Conservation (phyloP, 495 filamentous ascomycete genomes). For the Penicillium lagena region DNA sequence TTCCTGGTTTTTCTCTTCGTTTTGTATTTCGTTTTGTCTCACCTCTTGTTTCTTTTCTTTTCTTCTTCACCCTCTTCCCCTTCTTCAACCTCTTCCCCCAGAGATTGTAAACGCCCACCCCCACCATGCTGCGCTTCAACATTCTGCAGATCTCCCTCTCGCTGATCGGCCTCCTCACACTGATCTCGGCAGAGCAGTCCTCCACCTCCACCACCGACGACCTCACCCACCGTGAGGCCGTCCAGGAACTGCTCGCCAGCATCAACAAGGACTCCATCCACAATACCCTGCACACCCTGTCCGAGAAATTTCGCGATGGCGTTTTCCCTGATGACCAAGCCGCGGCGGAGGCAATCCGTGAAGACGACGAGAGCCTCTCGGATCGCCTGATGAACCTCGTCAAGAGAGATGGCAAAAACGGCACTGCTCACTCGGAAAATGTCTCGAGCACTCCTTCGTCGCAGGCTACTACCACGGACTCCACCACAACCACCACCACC, state of each 20-base stretch:
- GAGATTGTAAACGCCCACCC: neutral
- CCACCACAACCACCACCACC: conserved; percentile 9
- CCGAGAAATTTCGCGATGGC: conserved; percentile 45
- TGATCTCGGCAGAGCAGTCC: conserved; percentile 12
- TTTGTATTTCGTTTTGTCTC: conserved; percentile 1
- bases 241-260: conserved; percentile 34
- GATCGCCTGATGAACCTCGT: conserved; percentile 36
- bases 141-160: conserved; percentile 15
- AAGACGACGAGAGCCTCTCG: conserved; percentile 33
- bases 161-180: conserved; percentile 11
- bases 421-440: conserved; percentile 10
- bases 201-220: conserved; percentile 3
- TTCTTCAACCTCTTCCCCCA: conserved; percentile 17
- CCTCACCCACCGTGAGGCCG: conserved; percentile 19
- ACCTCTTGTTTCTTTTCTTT: neutral
- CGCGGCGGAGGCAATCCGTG: conserved; percentile 41
- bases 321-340: conserved; percentile 40
- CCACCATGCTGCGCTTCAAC: conserved; percentile 18
- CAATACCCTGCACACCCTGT: conserved; percentile 41
- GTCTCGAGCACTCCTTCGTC: too few relatives aligned
- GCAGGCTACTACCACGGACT: neutral
- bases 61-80: conserved; percentile 3
- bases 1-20: conserved; percentile 11
- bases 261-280: conserved; percentile 38
- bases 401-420: conserved; percentile 31